Evolutionary conservation across 2,329 filamentous ascomycete species (phyloP).

Genomic region (Bipolaris victoriae): DNA sequence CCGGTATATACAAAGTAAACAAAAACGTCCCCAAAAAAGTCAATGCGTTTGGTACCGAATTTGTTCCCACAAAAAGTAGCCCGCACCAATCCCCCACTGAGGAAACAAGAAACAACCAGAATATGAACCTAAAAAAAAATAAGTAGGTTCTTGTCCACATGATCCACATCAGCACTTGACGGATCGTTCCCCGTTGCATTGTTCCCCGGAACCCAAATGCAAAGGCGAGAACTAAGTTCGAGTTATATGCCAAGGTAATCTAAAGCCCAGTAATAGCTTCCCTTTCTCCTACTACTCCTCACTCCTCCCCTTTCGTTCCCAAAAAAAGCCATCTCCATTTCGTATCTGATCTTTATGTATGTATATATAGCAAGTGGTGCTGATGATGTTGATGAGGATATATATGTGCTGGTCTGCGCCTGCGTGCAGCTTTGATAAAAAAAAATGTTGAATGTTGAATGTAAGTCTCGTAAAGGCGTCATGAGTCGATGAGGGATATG

Average conservation of each 20-base stretch:
- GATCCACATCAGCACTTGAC: constrained; percentile 52
- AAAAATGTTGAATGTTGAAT: constrained; percentile 11
- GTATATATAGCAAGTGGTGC: background rate
- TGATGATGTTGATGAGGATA: background rate
- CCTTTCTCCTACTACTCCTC: too few relatives aligned
- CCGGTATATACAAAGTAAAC: too few relatives aligned
- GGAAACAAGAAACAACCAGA: background rate
- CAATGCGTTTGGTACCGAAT: background rate
- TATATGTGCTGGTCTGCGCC: too few relatives aligned
- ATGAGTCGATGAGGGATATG: background rate
- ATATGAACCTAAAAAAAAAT: background rate
- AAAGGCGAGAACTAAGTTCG: constrained; percentile 14
- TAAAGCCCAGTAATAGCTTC: background rate
- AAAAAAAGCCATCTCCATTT: background rate
- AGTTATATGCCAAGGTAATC: constrained; percentile 31
- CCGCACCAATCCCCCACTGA: background rate
- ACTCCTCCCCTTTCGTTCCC: too few relatives aligned
- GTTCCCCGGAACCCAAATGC: constrained; percentile 19
- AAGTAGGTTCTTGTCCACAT: constrained; percentile 12
- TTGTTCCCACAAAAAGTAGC: background rate
- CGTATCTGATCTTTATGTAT: background rate
- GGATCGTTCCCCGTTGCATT: constrained; percentile 43
- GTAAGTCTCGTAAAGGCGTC: too few relatives aligned
- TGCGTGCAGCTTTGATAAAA: too few relatives aligned
- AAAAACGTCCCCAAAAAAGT: background rate